Conservation (phyloP, 805 yeast genomes). For the Candida endomychidarum region DNA sequence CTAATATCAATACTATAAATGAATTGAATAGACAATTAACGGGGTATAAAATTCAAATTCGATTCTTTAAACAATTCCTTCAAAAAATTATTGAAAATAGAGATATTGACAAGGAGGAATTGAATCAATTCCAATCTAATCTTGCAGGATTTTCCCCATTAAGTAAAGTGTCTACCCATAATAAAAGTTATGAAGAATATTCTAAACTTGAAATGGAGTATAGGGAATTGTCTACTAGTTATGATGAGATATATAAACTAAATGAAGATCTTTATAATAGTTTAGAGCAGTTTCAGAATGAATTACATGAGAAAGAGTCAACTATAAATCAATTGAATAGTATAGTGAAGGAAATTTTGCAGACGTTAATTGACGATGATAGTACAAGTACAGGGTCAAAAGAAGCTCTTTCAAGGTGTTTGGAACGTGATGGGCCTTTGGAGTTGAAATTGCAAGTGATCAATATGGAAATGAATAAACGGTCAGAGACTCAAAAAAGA, state of each 20-base stretch:
- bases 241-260: slow-evolving; percentile 34
- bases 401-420: slow-evolving; percentile 18
- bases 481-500: slow-evolving; percentile 11
- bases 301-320: slow-evolving; percentile 29
- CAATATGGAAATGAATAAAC: slow-evolving; percentile 20
- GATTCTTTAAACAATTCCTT: slow-evolving; percentile 39
- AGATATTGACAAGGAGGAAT: slow-evolving; percentile 11
- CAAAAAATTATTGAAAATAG: slow-evolving; percentile 33
- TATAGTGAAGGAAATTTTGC: slow-evolving; percentile 22
- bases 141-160: slow-evolving; percentile 4
- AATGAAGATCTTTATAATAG: slow-evolving; percentile 40
- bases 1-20: slow-evolving; percentile 23
- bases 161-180: slow-evolving; percentile 2
- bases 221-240: slow-evolving; percentile 23
- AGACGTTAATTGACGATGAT: slow-evolving; percentile 19
- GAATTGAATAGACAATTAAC: slow-evolving; percentile 36
- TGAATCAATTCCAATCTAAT: slow-evolving; percentile 10
- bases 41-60: slow-evolving; percentile 37
- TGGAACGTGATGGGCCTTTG: slow-evolving; percentile 17
- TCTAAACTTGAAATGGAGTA: slow-evolving; percentile 21
- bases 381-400: slow-evolving; percentile 19
- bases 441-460: slow-evolving; percentile 26
- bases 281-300: slow-evolving; percentile 34
- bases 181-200: slow-evolving; percentile 6
- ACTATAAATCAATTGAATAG: slow-evolving; percentile 16